phyloP scores from a whole-genome alignment of 2,329 filamentous ascomycete species.

The Ceratocystis variospora region DNA sequence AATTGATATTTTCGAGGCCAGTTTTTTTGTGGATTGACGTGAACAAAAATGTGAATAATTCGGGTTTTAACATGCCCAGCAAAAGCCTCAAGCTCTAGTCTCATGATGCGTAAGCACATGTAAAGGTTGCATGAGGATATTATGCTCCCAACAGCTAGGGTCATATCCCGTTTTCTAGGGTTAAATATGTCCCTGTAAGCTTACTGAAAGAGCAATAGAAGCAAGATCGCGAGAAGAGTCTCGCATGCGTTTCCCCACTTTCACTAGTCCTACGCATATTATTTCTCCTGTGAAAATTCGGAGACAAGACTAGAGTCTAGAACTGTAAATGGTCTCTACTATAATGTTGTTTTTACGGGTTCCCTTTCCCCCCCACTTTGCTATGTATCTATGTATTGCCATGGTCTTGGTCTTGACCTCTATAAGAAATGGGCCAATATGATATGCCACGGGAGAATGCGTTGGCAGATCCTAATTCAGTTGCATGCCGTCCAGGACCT shows the following conservation, averaged over 20 bases:
- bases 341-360: not conserved
- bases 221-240: not conserved
- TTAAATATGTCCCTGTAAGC: not conserved
- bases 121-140: not conserved
- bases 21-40: not conserved
- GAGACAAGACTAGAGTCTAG: not conserved
- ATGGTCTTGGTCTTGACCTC: not conserved
- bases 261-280: not conserved
- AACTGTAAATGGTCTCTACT: not conserved
- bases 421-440: not conserved
- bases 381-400: not conserved
- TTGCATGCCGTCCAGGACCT: not conserved
- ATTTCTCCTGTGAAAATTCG: not conserved
- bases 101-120: not conserved
- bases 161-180: not conserved
- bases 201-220: not conserved
- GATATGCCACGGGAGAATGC: slow-evolving; percentile 5
- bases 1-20: not conserved
- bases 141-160: not conserved
- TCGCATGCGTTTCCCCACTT: not conserved
- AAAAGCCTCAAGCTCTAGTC: not conserved
- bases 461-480: slow-evolving; percentile 7
- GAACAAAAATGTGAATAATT: not conserved
- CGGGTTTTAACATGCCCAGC: not conserved
- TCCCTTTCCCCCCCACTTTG: not conserved